Conservation (phyloP, 805 yeast genomes). For the Candida koratica region DNA sequence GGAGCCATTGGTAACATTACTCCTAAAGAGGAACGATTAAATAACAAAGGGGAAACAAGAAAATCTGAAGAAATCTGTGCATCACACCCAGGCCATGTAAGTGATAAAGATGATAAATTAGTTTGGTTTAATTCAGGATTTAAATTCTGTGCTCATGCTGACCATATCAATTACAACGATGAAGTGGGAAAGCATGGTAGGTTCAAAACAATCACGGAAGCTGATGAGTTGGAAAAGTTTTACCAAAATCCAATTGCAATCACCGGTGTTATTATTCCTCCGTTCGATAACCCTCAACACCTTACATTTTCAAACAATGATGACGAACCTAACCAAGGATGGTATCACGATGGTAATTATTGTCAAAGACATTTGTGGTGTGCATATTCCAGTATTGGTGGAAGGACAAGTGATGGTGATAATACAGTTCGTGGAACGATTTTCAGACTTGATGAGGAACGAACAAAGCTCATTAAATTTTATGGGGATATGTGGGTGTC, state of each 20-base stretch:
- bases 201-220: conserved; percentile 22
- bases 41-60: conserved; percentile 15
- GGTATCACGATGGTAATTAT: conserved; percentile 43
- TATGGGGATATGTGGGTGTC: conserved; percentile 12
- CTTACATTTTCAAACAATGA: conserved; percentile 26
- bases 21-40: conserved; percentile 23
- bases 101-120: conserved; percentile 28
- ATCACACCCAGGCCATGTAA: conserved; percentile 43
- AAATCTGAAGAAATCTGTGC: conserved; percentile 33
- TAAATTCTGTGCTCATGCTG: conserved; percentile 33
- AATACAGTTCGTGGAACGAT: conserved; percentile 17
- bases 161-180: conserved; percentile 29
- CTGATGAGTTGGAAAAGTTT: conserved; percentile 23
- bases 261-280: conserved; percentile 50
- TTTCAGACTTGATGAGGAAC: conserved; percentile 19
- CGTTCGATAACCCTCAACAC: conserved; percentile 39
- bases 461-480: neutral
- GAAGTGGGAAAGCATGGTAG: conserved; percentile 25
- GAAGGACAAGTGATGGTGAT: conserved; percentile 24
- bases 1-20: conserved; percentile 31
- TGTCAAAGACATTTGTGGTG: conserved; percentile 60
- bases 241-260: conserved; percentile 37
- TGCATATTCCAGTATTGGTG: conserved; percentile 59
- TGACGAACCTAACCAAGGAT: conserved; percentile 50
- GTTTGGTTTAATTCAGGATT: conserved; percentile 45